These are phyloP conservation scores for Excoecaria cochinchinensis DNA, from an alignment of 345 rosid genomes.

Conservation along the genomic window DNA sequence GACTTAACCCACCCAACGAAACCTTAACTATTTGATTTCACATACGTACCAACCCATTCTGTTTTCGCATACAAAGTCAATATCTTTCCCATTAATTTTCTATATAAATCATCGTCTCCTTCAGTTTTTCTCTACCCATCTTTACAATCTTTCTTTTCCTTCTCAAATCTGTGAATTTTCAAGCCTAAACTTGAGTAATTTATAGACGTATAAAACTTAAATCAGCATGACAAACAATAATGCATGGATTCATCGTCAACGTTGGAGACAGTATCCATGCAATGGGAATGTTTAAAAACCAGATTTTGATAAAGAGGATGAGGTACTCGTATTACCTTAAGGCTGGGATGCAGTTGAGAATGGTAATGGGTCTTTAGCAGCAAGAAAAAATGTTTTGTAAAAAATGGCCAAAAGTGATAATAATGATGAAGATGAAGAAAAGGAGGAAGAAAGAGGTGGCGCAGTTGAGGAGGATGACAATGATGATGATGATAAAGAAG, in stretches of 20 bases:
- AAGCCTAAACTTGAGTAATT: too few species aligned
- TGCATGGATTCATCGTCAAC: background rate
- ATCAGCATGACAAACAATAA: background rate
- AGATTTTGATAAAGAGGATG: constrained; percentile 83
- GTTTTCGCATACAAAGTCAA: too few species aligned
- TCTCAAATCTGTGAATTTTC: too few species aligned
- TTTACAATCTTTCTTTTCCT: too few species aligned
- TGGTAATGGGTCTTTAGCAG: too few species aligned
- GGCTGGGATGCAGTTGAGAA: constrained; percentile 58
- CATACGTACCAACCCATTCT: too few species aligned
- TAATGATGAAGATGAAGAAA: constrained; percentile 7
- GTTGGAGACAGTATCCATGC: background rate
- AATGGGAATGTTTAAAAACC: constrained; percentile 62
- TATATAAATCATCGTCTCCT: too few species aligned
- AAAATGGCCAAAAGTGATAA: too few species aligned
- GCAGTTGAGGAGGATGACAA: constrained; percentile 22
- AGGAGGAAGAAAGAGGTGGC: constrained; percentile 12
- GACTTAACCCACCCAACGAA: background rate
- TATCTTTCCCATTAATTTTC: background rate
- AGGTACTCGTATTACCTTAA: constrained; percentile 72
- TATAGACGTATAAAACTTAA: too few species aligned
- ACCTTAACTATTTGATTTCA: background rate
- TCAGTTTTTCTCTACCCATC: too few species aligned
- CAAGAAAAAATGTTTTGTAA: too few species aligned
- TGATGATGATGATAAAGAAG: constrained; percentile 16